Base-by-base conservation (phyloP, 805 yeast species). In the Schwanniomyces sp. region DNA sequence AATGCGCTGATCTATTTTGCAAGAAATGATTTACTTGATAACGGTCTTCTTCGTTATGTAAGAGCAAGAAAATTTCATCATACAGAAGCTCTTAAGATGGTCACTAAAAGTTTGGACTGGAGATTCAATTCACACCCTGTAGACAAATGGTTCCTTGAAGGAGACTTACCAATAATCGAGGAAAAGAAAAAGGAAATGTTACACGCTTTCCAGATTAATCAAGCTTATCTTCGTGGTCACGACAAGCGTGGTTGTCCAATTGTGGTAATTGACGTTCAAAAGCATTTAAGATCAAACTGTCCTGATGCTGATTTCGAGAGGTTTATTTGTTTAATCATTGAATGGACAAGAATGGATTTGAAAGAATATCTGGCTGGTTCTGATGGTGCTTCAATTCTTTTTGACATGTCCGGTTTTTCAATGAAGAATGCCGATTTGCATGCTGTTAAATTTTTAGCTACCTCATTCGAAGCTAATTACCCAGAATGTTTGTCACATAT, bases 401-500 rank as follows among this genome's bases (percentile, higher is more conserved):
- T 94, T 63, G 99, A 94, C 63, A 72, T 94, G 59, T 75, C 87
- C 10, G 96, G 86, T 4, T 94, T 94, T 62, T 80, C 95, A 7
- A 80, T 91, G 75, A 79, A 91, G 50, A 94, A 92, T 64, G 94
- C 96, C 88, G 99, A 94, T 70, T 90, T 90, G 62, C 76, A 81
- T 3, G 90, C 97, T 4, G 95, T 94, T 50, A 91, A 91, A 69
- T 92, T 88, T 67, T 80, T 94, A 69, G 85, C 91, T 51, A 80
- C 83, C 46, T 86, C 91, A 51, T 91, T 94, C 66, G 98, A 94
- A 74, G 96, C 96, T 0, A 96, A 92, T 63, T 94, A 92, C 65
- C 99, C 99, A 1, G 99, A 94, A 69, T 85, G 89, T 36, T 77
- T 94, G 50, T 97, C 96, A 14, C 81, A 80, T 47, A 72, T 94